Evolutionary conservation across 2,329 filamentous ascomycete genomes (phyloP), one percentile per base, ranked within the genome.

Genomic region (Aspergillus neotritici): DNA sequence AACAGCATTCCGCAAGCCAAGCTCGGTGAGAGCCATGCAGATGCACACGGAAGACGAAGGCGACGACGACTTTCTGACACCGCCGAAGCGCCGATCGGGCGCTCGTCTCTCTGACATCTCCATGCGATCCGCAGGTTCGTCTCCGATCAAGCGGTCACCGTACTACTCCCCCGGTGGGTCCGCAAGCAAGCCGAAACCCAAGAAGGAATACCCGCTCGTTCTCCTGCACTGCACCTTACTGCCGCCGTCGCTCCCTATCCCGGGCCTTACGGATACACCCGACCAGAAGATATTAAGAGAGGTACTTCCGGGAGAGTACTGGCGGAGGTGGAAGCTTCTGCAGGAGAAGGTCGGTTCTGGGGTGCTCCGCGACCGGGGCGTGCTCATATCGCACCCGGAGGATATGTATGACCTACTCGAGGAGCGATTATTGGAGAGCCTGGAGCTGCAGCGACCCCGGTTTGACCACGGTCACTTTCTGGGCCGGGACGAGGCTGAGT

Each of bases 331-430:
- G 67, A 73, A 74, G 32, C 56, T 78, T 3, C 59, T 83, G 10
- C 71, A 73, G 48, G 76, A 79, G 42, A 80, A 78, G 49, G 64
- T 63, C 32, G 65, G 60, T 1, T 75, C 76, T 4, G 73, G 75
- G 2, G 72, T 78, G 31, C 64, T 82, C n/a, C 70, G 76, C 59
- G 67, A 76, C 33, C 69, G 80, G 11, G 80, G 77, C 0, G 67
- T 83, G 12, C 65, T 83, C 43, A 79, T 83, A n/a, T 74, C 77
- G 1, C 80, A 83, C 57, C 80, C 80, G 1, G 66, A 74, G 46
- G 78, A 80, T 39, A 74, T 81, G 44, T 83, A 81, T 52, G 79
- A 82, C 42, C 55, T 83, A 28, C 68, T 83, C 2, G 79, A 83
- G 57, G 80, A 83, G 54, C 67, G 78, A 31, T 63, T 83, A 6